Conservation (phyloP, 2,329 filamentous ascomycete species). For the Fusarium virguliforme region DNA sequence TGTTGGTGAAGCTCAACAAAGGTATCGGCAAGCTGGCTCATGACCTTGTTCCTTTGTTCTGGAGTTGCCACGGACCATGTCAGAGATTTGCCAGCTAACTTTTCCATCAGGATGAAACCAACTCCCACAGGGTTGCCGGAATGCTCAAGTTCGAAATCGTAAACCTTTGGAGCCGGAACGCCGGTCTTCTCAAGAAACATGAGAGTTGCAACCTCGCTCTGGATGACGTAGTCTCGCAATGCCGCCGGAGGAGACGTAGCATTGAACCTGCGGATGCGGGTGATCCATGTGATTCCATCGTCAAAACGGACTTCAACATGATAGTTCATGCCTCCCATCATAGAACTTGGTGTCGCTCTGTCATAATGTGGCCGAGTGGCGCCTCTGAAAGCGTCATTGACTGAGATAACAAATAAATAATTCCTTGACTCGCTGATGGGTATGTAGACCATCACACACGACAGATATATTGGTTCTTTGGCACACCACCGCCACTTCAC, state of each 20-base stretch:
- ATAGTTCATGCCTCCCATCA: conserved; percentile 65
- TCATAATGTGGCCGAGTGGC: conserved; percentile 56
- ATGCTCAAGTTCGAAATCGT: conserved; percentile 56
- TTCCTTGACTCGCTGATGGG: too few relatives aligned
- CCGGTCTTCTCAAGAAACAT: conserved; percentile 57
- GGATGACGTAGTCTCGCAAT: conserved; percentile 55
- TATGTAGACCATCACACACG: too few relatives aligned
- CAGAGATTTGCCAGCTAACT: conserved; percentile 58
- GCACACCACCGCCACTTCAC: too few relatives aligned
- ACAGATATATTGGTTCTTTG: too few relatives aligned
- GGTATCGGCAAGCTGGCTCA: conserved; percentile 58
- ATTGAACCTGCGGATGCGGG: conserved; percentile 60
- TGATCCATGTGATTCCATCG: conserved; percentile 62
- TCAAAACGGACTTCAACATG: conserved; percentile 61
- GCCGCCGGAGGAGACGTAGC: conserved; percentile 58
- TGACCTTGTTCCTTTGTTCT: conserved; percentile 56
- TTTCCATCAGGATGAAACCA: conserved; percentile 62
- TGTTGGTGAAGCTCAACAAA: conserved; percentile 59
- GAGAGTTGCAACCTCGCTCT: conserved; percentile 61
- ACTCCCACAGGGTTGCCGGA: conserved; percentile 56
- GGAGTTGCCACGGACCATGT: conserved; percentile 54
- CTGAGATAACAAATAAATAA: too few relatives aligned
- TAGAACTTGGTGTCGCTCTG: conserved; percentile 52
- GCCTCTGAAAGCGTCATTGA: too few relatives aligned
- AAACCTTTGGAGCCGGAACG: conserved; percentile 58